Evolutionary conservation across 306 rosid genomes (phyloP), one percentile per base, ranked within the genome.

Genomic region (Cicer yamashitae): DNA sequence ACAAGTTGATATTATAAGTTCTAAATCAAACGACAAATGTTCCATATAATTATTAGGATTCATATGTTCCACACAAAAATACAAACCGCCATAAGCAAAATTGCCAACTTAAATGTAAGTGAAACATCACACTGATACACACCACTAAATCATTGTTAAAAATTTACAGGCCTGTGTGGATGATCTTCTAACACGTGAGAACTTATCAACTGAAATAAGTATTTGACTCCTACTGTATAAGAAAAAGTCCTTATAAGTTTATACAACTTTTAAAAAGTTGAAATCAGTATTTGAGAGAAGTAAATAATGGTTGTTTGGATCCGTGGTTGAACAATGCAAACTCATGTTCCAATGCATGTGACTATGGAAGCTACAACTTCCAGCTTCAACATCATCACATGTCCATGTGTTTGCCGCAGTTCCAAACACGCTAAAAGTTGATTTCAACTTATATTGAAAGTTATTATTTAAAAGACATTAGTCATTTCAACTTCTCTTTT

Each of bases 11-110:
- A 77, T 6, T 37, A 20, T 11, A 44, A 53, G 14, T 22, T 64
- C 17, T 9, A 6, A 76, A 51, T 48, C 40, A 71, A 30, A 40
- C 6, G 0, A 12, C 1, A 59, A 80, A 58, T 63, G 37, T 25
- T 10, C 6, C 71, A 45, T 50, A 47, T 51, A 54, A 13, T 17
- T 38, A 9, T 45, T 8, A 17, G 9, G 44, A 53, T 7, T 71
- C 67, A 79, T 65, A 34, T 11, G n/a, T 64, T 44, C 44, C 44
- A 63, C 11, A 51, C 51, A 65, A 51, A 71, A 71, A 9, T 71
- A 64, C 43, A 56, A 14, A 82, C 71, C 75, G 56, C 47, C 71
- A 57, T 50, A 66, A 77, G 44, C 60, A 73, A 41, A 79, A 68
- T 52, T 74, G 17, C 66, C 74, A 8, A 10, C 66, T 51, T 38